Evolutionary conservation across 2,329 filamentous ascomycete species (phyloP).

Genomic region (Clarireedia monteithiana): DNA sequence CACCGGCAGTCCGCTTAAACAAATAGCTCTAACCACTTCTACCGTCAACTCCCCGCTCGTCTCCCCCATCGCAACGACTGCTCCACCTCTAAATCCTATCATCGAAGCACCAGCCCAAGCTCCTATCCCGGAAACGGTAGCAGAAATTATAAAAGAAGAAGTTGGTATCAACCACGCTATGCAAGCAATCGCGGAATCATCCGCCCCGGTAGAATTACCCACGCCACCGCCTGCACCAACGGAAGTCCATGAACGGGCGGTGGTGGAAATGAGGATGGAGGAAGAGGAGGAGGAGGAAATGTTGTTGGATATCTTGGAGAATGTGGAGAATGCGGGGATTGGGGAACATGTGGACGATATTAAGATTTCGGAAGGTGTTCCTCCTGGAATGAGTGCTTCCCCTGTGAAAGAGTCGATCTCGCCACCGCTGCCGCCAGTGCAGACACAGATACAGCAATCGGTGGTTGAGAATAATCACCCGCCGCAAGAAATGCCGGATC

Average conservation of each 20-base stretch:
- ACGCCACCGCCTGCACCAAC: conserved; percentile 17
- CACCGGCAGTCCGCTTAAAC: conserved; percentile 25
- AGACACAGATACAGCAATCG: neutral
- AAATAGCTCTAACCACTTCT: conserved; percentile 23
- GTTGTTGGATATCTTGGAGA: conserved; percentile 21
- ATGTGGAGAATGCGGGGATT: conserved; percentile 14
- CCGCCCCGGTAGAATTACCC: conserved; percentile 13
- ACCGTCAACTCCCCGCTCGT: conserved; percentile 22
- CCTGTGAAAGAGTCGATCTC: neutral
- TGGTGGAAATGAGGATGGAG: conserved; percentile 13
- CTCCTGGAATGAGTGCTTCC: neutral
- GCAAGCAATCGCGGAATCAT: conserved; percentile 12
- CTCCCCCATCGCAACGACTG: conserved; percentile 10
- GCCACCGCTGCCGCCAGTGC: neutral
- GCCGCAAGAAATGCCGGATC: too few species aligned
- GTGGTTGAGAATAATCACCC: too few species aligned
- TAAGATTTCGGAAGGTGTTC: neutral
- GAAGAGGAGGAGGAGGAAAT: conserved; percentile 25
- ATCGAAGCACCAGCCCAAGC: neutral
- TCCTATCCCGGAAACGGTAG: neutral
- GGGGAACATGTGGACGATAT: neutral
- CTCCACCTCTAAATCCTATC: neutral
- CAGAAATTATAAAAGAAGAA: neutral
- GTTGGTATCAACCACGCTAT: conserved; percentile 15
- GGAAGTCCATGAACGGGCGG: conserved; percentile 7